phyloP scores from a whole-genome alignment of 805 yeast species.

The Saccharomycopsis sp. region DNA sequence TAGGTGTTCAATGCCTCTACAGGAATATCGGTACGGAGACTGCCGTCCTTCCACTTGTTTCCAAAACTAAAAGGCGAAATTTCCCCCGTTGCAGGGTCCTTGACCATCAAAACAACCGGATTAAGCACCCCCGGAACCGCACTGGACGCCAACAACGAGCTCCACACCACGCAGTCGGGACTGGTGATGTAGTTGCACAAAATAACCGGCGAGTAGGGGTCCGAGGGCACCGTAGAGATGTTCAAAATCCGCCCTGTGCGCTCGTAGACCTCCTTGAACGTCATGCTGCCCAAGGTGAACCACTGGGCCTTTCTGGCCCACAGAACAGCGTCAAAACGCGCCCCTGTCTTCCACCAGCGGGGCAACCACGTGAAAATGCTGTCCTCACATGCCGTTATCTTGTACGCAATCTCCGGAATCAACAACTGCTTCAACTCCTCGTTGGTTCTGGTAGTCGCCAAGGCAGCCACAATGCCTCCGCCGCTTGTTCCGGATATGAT shows the following conservation, averaged over 20 bases:
- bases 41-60: constrained; percentile 72
- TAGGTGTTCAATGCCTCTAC: constrained; percentile 65
- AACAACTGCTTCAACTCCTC: constrained; percentile 53
- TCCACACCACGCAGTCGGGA: constrained; percentile 80
- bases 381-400: constrained; percentile 65
- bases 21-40: constrained; percentile 73
- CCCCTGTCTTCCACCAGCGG: constrained; percentile 69
- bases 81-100: constrained; percentile 32
- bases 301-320: constrained; percentile 67
- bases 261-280: constrained; percentile 63
- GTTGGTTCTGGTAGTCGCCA: constrained; percentile 62
- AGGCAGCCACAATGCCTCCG: constrained; percentile 71
- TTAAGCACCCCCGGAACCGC: constrained; percentile 80
- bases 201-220: constrained; percentile 75
- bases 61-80: constrained; percentile 69
- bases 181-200: constrained; percentile 70
- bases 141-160: constrained; percentile 64
- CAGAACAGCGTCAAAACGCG: constrained; percentile 64
- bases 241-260: constrained; percentile 66
- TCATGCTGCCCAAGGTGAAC: constrained; percentile 67
- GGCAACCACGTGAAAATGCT: constrained; percentile 52
- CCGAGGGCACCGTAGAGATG: constrained; percentile 74
- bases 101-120: constrained; percentile 76
- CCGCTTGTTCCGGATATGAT: constrained; percentile 77
- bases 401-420: constrained; percentile 53